A percentile compares a stretch with the other conserved stretches of the same genome.
phyloP scores from a whole-genome alignment of 176 grass and related monocot genomes.

The Zoysia japonica region DNA sequence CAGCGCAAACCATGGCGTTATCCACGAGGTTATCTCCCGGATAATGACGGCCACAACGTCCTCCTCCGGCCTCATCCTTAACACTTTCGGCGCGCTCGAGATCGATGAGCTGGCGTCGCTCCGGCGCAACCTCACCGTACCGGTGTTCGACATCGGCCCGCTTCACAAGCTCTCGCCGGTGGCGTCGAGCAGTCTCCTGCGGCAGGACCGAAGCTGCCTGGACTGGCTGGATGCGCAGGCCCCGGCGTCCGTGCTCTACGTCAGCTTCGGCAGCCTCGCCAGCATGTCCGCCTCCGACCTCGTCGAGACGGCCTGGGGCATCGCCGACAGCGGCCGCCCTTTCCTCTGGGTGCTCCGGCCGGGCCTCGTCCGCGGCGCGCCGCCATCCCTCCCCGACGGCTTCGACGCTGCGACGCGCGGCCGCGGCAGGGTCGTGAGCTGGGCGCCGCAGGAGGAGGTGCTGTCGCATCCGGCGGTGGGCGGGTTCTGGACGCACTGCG shows the following conservation, averaged over 20 bases:
- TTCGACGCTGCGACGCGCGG: neutral
- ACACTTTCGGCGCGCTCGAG: constrained; percentile 36
- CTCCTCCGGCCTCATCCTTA: constrained; percentile 34
- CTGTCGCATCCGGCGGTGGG: constrained; percentile 12
- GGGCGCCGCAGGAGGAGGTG: constrained; percentile 54
- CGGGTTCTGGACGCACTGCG: constrained; percentile 51
- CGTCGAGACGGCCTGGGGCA: constrained; percentile 13
- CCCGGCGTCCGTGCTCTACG: constrained; percentile 36
- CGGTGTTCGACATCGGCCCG: constrained; percentile 29
- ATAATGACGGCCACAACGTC: neutral
- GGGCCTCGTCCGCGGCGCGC: neutral
- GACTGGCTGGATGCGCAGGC: constrained; percentile 32
- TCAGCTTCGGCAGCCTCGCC: constrained; percentile 46
- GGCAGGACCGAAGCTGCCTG: constrained; percentile 36
- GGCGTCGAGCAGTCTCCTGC: constrained; percentile 2
- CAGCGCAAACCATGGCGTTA: neutral
- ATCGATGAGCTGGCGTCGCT: neutral
- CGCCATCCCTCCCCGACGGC: neutral
- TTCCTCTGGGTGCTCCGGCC: constrained; percentile 46
- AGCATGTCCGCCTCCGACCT: constrained; percentile 28
- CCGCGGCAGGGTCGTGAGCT: constrained; percentile 9
- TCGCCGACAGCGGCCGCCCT: constrained; percentile 24
- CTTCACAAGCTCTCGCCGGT: constrained; percentile 33
- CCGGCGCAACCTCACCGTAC: constrained; percentile 3
- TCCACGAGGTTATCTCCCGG: neutral